phyloP scores from a whole-genome alignment of 1,284 basidiomycete species.

The Coriolopsis trogii region DNA sequence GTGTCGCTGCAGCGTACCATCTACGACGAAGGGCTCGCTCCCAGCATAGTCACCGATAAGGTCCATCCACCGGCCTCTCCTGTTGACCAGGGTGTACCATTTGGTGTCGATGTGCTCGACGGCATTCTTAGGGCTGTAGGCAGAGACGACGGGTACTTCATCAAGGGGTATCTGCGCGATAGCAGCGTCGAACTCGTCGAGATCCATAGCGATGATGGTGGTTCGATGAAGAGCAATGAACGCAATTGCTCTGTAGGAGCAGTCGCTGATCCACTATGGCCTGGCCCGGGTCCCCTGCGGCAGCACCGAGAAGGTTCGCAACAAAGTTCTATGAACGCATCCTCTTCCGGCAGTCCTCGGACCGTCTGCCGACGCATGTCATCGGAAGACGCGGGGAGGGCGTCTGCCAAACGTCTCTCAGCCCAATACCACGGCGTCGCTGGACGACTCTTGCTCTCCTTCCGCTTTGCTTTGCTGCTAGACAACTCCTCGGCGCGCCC shows the following conservation, averaged over 20 bases:
- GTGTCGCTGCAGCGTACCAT: slow-evolving; percentile 44
- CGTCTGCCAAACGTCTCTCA: background rate
- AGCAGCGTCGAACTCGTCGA: slow-evolving; percentile 35
- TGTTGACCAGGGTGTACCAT: slow-evolving; percentile 32
- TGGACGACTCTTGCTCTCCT: slow-evolving; percentile 13
- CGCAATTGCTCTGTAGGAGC: too few relatives aligned
- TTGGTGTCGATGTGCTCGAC: slow-evolving; percentile 29
- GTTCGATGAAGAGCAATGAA: too few relatives aligned
- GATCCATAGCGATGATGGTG: slow-evolving; percentile 38
- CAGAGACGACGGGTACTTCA: slow-evolving; percentile 2
- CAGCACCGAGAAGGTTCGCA: background rate
- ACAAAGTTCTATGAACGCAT: background rate
- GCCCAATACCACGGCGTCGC: slow-evolving; percentile 10
- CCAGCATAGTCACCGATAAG: slow-evolving; percentile 72
- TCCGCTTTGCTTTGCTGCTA: background rate
- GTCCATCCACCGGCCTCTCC: slow-evolving; percentile 63
- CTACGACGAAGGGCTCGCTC: slow-evolving; percentile 64
- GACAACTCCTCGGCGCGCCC: too few relatives aligned
- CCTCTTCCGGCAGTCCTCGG: slow-evolving; percentile 13
- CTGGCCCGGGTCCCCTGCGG: too few relatives aligned
- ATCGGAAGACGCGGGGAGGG: background rate
- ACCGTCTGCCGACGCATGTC: background rate
- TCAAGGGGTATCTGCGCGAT: slow-evolving; percentile 13
- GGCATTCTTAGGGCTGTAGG: slow-evolving; percentile 18
- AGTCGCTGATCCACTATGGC: too few relatives aligned